Conservation (phyloP, 2,329 filamentous ascomycete species). For the Leptographium galeiforme region DNA sequence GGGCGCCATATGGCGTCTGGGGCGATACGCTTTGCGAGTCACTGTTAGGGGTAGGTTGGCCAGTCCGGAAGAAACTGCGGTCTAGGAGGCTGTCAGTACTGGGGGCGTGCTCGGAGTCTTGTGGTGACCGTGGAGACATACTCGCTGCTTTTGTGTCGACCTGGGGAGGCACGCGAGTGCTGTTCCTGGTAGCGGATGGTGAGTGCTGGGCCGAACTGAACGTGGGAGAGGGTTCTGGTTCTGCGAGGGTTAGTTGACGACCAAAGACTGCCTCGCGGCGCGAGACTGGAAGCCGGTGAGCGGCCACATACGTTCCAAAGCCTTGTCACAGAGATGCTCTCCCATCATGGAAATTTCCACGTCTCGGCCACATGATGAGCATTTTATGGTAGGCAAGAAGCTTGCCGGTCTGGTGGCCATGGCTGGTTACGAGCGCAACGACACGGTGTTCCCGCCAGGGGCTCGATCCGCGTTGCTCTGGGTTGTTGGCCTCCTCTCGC, state of each 20-base stretch:
- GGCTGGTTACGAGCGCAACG: background rate
- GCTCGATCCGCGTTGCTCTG: background rate
- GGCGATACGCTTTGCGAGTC: constrained; percentile 52
- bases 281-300: background rate
- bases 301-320: background rate
- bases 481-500: background rate
- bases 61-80: constrained; percentile 37
- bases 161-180: constrained; percentile 30
- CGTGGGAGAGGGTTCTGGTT: background rate
- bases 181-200: constrained; percentile 21
- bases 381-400: constrained; percentile 76
- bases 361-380: constrained; percentile 62
- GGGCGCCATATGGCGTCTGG: constrained; percentile 34
- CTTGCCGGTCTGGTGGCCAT: constrained; percentile 33
- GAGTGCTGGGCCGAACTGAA: constrained; percentile 21
- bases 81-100: constrained; percentile 30
- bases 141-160: constrained; percentile 46
- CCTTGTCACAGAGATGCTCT: constrained; percentile 56
- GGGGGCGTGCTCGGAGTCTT: background rate
- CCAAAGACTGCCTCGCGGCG: background rate
- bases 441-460: background rate
- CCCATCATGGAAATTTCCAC: constrained; percentile 80
- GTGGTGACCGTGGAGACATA: constrained; percentile 22
- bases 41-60: constrained; percentile 48
- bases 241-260: background rate